Evolutionary conservation across 2,329 filamentous ascomycete species (phyloP).

Genomic region (Xylariaceae sp.): DNA sequence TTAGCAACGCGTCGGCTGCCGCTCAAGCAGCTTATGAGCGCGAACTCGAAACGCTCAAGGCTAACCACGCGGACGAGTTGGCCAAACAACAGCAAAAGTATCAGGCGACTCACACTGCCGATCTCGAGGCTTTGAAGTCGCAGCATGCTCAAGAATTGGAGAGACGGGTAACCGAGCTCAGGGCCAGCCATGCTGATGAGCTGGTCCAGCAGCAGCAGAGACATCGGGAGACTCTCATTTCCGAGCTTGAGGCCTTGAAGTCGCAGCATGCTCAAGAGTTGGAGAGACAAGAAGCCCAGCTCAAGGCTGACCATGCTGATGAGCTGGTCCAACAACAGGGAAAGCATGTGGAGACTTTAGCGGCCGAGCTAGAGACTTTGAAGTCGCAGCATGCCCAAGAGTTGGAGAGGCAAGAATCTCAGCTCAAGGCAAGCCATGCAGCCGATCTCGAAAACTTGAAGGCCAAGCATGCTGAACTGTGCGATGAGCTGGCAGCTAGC

Average conservation of each 20-base stretch:
- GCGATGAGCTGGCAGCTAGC: conserved; percentile 9
- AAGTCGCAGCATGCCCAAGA: conserved; percentile 16
- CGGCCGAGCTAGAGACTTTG: conserved; percentile 21
- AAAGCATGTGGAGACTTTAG: conserved; percentile 9
- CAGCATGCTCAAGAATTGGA: conserved; percentile 9
- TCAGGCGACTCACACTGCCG: conserved; percentile 14
- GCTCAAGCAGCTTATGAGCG: conserved; percentile 17
- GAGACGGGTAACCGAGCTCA: conserved; percentile 16
- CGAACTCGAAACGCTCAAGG: conserved; percentile 22
- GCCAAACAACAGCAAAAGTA: conserved; percentile 17
- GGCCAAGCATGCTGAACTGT: conserved; percentile 14
- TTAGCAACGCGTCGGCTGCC: conserved; percentile 16
- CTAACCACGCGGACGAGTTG: conserved; percentile 18
- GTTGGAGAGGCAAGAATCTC: conserved; percentile 9
- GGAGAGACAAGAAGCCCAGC: conserved; percentile 15
- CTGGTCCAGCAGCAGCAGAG: conserved; percentile 8
- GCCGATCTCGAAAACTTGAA: conserved; percentile 20
- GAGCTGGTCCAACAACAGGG: conserved; percentile 8
- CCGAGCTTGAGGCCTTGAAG: conserved; percentile 20
- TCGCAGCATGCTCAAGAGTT: conserved; percentile 10
- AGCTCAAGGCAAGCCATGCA: conserved; percentile 12
- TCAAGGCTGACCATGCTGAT: conserved; percentile 9
- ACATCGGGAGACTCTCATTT: conserved; percentile 12
- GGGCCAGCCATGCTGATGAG: conserved; percentile 8
- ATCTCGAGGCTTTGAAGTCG: conserved; percentile 10